Evolutionary conservation across 768 basidiomycete genomes (phyloP).

Genomic region (Trichaptum fuscoviolaceum): DNA sequence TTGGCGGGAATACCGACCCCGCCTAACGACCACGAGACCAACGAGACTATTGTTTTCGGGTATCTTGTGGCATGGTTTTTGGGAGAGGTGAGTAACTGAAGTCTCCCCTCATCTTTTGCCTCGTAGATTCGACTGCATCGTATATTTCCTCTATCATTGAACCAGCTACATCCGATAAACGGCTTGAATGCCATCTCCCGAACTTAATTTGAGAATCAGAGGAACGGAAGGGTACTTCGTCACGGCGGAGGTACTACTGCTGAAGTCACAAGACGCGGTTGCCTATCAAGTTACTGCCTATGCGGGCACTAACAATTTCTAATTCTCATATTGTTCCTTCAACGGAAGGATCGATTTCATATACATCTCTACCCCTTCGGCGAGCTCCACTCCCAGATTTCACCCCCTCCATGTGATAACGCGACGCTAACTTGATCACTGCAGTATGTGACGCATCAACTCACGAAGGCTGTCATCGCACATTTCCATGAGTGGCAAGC

Average conservation of each 20-base stretch:
- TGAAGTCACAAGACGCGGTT: background rate
- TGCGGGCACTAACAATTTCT: background rate
- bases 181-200: too few species aligned
- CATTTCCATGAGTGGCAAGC: conserved; percentile 99
- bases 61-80: conserved; percentile 99
- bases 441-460: conserved; percentile 78
- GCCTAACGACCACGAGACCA: conserved; percentile 95
- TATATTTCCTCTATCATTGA: background rate
- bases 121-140: background rate
- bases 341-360: background rate
- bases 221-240: background rate
- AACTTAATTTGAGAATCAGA: too few species aligned
- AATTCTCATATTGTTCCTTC: background rate
- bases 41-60: conserved; percentile 96
- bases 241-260: background rate
- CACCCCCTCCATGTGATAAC: conserved; percentile 4
- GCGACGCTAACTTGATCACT: conserved; percentile 3
- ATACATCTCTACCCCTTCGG: background rate
- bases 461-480: conserved; percentile 83
- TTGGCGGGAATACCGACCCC: conserved; percentile 96
- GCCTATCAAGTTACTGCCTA: background rate
- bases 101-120: background rate
- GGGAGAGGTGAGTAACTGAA: conserved; percentile 68
- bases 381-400: background rate
- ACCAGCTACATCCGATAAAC: too few species aligned